Conservation (phyloP, 805 yeast genomes). For the Hanseniaspora singularis region DNA sequence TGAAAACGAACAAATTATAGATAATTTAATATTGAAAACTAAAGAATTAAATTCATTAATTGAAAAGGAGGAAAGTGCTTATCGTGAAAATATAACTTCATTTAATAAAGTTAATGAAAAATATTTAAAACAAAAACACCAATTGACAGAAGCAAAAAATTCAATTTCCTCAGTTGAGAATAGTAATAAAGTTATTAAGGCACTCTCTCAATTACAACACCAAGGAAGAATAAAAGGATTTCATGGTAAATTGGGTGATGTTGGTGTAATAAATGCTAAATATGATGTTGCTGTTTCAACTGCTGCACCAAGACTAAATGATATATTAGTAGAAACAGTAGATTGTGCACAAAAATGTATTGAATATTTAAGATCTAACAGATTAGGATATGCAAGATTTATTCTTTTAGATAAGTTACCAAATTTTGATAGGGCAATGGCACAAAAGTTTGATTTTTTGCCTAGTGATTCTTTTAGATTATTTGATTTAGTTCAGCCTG, state of each 20-base stretch:
- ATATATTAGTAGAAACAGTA: conserved; percentile 78
- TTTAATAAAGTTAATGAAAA: conserved; percentile 41
- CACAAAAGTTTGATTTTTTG: conserved; percentile 33
- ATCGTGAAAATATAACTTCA: conserved; percentile 42
- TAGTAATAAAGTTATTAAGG: conserved; percentile 59
- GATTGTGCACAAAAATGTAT: conserved; percentile 66
- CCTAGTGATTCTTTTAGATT: conserved; percentile 71
- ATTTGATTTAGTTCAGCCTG: conserved; percentile 67
- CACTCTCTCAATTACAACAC: conserved; percentile 55
- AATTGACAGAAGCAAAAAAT: conserved; percentile 52
- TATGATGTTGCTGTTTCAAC: conserved; percentile 92
- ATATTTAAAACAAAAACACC: conserved; percentile 48
- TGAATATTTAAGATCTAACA: conserved; percentile 67
- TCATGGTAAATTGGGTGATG: conserved; percentile 80
- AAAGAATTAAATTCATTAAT: conserved; percentile 39
- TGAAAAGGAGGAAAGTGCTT: conserved; percentile 49
- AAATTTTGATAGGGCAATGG: conserved; percentile 43
- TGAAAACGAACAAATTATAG: conserved; percentile 35
- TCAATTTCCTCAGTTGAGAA: conserved; percentile 48
- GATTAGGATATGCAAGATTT: conserved; percentile 80
- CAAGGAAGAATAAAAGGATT: conserved; percentile 79
- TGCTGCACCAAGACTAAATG: conserved; percentile 82
- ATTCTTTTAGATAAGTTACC: conserved; percentile 67
- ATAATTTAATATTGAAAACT: conserved; percentile 37
- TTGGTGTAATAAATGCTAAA: conserved; percentile 79